Base-by-base conservation (phyloP, 2,329 filamentous ascomycete genomes). In the Ophiosphaerella korrae region DNA sequence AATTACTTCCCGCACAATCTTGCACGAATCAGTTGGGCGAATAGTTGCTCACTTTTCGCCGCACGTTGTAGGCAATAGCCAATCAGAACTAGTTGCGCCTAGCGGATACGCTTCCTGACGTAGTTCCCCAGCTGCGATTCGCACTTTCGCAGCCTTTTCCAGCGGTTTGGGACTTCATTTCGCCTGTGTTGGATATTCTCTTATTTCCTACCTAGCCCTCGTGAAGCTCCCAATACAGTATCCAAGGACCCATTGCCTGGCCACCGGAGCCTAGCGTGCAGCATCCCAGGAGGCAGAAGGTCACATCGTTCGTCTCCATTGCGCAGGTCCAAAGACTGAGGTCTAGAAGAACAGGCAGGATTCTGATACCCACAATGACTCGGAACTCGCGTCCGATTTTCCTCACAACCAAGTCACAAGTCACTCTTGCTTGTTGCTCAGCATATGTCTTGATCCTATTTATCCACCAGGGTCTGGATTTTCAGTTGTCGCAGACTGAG, bases 1-100 rank as follows among this genome's bases (percentile, higher is more conserved):
- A 36, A 39, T 45, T 63, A 52, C 55, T 50, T 57, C 63, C 67
- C 67, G 64, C 58, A 14, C 23, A 37, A 9, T 41, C 26, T 43
- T 53, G 52, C 58, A 55, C 51, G 58, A 62, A 55, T 62, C 50
- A 47, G 35, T 47, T 52, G 52, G 52, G 52, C 48, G 52, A 55
- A 43, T 61, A 55, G 44, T 51, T 57, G 53, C 40, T 35, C 48
- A 45, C 44, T 42, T 53, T 51, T 58, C 50, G 52, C 55, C 43
- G 57, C 41, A 50, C 46, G 47, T 53, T 50, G 33, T 47, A 40
- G 52, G 53, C 60, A 40, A 58, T 54, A 49, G 46, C 48, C 42
- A 41, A 49, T 35, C 37, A 33, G 41, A 29, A 8, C 7, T 29
- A 2, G 26, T 29, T 29, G 26, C 26, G 26, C 11, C 26, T 7